Percentiles rank a stretch among this genome's conserved stretches.
Conservation (phyloP, 148 eudicot species). For the Chenopodium quinoa region DNA sequence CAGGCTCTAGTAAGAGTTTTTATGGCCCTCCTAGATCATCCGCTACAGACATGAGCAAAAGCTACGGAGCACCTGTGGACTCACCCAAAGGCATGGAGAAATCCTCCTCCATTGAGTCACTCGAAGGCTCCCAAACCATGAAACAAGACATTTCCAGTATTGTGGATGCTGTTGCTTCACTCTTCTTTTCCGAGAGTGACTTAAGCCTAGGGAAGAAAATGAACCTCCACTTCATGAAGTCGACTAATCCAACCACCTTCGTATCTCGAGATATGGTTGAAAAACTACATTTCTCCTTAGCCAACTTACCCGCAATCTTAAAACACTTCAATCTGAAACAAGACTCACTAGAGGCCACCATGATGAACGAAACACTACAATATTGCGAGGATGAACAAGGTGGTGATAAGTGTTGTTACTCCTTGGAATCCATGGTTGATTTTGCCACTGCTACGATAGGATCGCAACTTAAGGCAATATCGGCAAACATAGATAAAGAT, state of each 20-base stretch:
- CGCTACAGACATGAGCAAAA: constrained; percentile 10
- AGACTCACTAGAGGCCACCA: constrained; percentile 15
- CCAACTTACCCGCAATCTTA: constrained; percentile 11
- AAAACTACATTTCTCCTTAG: constrained; percentile 14
- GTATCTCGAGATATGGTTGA: constrained; percentile 22
- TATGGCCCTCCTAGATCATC: constrained; percentile 23
- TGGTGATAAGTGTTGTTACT: constrained; percentile 24
- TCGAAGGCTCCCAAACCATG: not conserved
- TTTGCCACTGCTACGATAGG: constrained; percentile 23
- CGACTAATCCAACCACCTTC: constrained; percentile 21
- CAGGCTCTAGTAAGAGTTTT: constrained; percentile 5
- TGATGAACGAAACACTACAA: constrained; percentile 23
- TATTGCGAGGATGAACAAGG: constrained; percentile 23
- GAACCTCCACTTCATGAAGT: constrained; percentile 22
- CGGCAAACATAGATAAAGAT: constrained; percentile 26
- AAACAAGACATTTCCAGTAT: not conserved
- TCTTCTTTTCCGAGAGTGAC: constrained; percentile 19
- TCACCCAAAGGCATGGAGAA: not conserved
- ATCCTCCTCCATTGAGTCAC: not conserved
- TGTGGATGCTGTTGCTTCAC: constrained; percentile 23
- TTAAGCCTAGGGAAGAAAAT: constrained; percentile 28
- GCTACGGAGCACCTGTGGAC: constrained; percentile 10
- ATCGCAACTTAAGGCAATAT: constrained; percentile 22
- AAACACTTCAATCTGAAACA: constrained; percentile 12
- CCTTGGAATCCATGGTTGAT: constrained; percentile 27